Evolutionary conservation across 495 filamentous ascomycete genomes (phyloP).

Genomic region (Apodospora peruviana): DNA sequence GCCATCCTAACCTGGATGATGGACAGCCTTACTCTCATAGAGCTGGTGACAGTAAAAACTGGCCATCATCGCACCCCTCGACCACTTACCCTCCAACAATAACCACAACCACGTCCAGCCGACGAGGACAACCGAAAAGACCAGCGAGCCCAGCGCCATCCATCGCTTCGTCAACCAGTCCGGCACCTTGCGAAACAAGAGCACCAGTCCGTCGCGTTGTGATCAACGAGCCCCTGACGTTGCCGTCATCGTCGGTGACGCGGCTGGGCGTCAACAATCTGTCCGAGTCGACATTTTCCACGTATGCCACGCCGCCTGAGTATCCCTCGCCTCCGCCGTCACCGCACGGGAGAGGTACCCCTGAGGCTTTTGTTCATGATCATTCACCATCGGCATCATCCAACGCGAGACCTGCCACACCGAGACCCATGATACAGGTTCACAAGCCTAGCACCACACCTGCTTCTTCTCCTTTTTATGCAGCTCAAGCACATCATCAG

Average conservation of each 20-base stretch:
- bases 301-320: slow-evolving; percentile 18
- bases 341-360: not conserved
- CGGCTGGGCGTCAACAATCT: not conserved
- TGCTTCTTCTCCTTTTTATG: not conserved
- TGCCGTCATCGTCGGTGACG: slow-evolving; percentile 18
- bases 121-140: slow-evolving; percentile 15
- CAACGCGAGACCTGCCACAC: not conserved
- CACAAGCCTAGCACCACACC: too few species aligned
- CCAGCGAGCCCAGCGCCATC: not conserved
- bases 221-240: slow-evolving; percentile 21
- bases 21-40: too few species aligned
- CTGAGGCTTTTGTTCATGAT: not conserved
- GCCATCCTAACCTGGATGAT: too few species aligned
- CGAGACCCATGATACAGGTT: not conserved
- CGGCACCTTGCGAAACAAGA: not conserved
- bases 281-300: slow-evolving; percentile 6
- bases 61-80: too few species aligned
- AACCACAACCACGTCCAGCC: too few species aligned
- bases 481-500: not conserved
- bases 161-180: not conserved
- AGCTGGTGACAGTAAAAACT: too few species aligned
- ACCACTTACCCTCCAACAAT: too few species aligned
- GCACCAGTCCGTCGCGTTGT: slow-evolving; percentile 9
- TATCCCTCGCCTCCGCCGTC: slow-evolving; percentile 16
- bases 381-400: not conserved